These are phyloP conservation scores for Nakaseomyces uthaithaninus DNA, from an alignment of 1,139 yeast species.

Conservation along the genomic window DNA sequence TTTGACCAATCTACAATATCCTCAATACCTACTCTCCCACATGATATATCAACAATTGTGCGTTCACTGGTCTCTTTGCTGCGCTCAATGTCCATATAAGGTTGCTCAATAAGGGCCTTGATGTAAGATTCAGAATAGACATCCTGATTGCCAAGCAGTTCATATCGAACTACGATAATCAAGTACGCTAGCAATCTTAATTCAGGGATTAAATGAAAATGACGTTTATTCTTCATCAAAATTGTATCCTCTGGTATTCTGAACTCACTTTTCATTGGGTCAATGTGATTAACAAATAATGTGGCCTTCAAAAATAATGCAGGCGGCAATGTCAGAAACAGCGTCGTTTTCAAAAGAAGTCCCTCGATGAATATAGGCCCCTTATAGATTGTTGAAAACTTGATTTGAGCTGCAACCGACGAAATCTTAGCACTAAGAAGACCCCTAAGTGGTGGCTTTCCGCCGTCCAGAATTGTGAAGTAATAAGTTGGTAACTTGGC, in stretches of 20 bases:
- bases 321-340: conserved; percentile 22
- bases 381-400: conserved; percentile 15
- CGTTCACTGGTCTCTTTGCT: conserved; percentile 1
- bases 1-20: conserved; percentile 18
- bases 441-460: conserved; percentile 20
- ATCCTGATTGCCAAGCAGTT: not conserved
- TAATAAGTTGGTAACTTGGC: conserved; percentile 28
- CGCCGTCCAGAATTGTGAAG: conserved; percentile 26
- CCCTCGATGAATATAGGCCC: conserved; percentile 13
- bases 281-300: conserved; percentile 13
- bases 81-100: conserved; percentile 1
- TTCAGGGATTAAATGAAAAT: conserved; percentile 20
- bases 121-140: conserved; percentile 1
- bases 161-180: conserved; percentile 17
- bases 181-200: conserved; percentile 20
- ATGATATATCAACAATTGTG: not conserved
- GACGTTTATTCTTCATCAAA: conserved; percentile 9
- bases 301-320: conserved; percentile 10
- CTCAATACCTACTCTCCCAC: conserved; percentile 10
- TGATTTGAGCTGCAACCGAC: conserved; percentile 13
- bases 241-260: conserved; percentile 12
- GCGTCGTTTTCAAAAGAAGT: conserved; percentile 19
- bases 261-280: conserved; percentile 11
- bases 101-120: conserved; percentile 1
- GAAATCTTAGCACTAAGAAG: conserved; percentile 21